These are phyloP conservation scores for Chrysoporthe puriensis DNA, from an alignment of 2,329 filamentous ascomycete species.

Conservation along the genomic window DNA sequence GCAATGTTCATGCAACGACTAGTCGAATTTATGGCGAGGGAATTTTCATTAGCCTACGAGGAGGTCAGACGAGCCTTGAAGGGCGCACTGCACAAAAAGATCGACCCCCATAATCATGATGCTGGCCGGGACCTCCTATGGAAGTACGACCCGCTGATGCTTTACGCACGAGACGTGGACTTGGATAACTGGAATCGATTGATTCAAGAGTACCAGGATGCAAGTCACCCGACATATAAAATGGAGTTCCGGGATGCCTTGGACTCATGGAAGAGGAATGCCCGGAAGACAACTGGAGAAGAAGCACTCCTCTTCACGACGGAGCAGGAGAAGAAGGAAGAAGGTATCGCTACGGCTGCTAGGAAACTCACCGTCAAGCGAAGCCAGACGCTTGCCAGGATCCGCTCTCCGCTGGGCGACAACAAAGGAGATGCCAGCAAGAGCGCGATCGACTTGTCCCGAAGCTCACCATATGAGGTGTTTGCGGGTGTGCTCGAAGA, in stretches of 20 bases:
- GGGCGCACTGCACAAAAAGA: conserved; percentile 64
- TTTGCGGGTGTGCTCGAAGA: conserved; percentile 83
- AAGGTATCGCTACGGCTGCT: conserved; percentile 71
- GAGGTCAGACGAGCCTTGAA: conserved; percentile 69
- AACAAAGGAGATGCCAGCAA: conserved; percentile 59
- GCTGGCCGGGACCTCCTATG: conserved; percentile 75
- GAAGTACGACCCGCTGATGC: conserved; percentile 84
- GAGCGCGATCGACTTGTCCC: conserved; percentile 44
- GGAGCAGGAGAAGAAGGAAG: conserved; percentile 82
- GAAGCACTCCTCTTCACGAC: conserved; percentile 91
- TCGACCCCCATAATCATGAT: conserved; percentile 73
- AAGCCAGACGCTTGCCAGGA: conserved; percentile 81
- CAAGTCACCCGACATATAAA: conserved; percentile 76
- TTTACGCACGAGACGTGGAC: conserved; percentile 88
- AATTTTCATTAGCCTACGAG: conserved; percentile 76
- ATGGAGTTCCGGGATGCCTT: conserved; percentile 80
- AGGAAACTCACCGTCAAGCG: conserved; percentile 92
- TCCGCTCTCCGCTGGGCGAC: conserved; percentile 71
- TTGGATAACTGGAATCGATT: conserved; percentile 78
- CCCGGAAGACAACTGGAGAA: conserved; percentile 74
- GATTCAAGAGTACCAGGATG: conserved; percentile 79
- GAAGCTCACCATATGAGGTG: conserved; percentile 76
- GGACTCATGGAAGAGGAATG: conserved; percentile 77
- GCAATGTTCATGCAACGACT: conserved; percentile 77
- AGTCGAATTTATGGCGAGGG: conserved; percentile 78